A percentile compares a stretch with the other conserved stretches of the same genome.
Conservation (phyloP, 129 eudicot genomes). For the Silybum marianum region DNA sequence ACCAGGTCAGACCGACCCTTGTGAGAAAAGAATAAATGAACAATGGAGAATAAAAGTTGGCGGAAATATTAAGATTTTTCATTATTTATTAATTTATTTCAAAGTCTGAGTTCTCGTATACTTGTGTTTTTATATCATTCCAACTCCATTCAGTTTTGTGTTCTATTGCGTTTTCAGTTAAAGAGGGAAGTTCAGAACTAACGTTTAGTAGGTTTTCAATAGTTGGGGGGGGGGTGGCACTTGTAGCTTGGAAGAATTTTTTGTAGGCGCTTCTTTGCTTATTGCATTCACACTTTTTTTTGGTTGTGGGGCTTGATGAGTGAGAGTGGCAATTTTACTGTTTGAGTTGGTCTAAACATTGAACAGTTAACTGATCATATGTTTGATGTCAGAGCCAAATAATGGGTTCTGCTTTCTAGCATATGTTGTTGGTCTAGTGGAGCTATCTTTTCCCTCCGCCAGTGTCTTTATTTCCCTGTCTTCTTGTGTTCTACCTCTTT, state of each 20-base stretch:
- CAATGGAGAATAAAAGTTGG: background rate
- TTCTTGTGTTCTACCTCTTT: conserved; percentile 1
- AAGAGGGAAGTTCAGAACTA: conserved; percentile 6
- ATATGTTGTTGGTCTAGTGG: background rate
- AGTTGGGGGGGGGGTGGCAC: background rate
- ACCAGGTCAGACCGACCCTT: background rate
- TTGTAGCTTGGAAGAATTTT: background rate
- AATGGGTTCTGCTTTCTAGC: background rate
- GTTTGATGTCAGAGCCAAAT: background rate
- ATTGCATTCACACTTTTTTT: background rate
- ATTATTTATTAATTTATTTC: background rate
- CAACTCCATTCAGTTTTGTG: background rate
- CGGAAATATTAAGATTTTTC: background rate
- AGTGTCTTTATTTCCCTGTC: background rate
- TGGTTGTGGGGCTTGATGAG: background rate
- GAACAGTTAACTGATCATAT: background rate
- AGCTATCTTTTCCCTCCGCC: background rate
- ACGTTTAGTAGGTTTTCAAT: background rate
- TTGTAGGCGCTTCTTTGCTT: background rate
- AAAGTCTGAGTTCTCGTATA: background rate
- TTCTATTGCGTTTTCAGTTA: background rate
- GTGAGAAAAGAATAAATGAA: background rate
- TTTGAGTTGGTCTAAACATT: background rate
- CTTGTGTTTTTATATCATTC: background rate
- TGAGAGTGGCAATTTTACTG: background rate